Evolutionary conservation across 148 eudicot species (phyloP).

Genomic region (Vaccinium vitisidaea): DNA sequence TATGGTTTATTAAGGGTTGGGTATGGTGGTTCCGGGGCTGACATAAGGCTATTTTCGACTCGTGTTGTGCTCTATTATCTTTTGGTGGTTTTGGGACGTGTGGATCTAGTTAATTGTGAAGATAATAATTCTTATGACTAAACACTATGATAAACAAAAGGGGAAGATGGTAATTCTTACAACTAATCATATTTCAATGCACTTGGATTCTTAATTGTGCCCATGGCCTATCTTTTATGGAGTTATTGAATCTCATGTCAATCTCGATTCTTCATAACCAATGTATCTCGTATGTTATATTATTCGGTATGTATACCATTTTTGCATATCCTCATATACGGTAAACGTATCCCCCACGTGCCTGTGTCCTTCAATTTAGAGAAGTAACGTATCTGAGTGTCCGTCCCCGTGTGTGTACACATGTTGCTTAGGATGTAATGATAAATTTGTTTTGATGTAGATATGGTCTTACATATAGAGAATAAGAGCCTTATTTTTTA

Average conservation of each 20-base stretch:
- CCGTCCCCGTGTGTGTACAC: background rate
- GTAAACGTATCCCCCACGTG: background rate
- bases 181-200: background rate
- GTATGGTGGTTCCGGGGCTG: background rate
- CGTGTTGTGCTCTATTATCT: background rate
- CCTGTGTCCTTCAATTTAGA: background rate
- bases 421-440: background rate
- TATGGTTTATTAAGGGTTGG: background rate
- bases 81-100: background rate
- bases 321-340: background rate
- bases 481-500: background rate
- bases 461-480: background rate
- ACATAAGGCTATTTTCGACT: background rate
- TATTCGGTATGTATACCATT: background rate
- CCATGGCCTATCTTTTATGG: background rate
- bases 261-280: background rate
- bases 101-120: background rate
- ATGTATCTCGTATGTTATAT: background rate
- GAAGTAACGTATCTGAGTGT: background rate
- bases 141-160: no score
- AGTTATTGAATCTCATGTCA: background rate
- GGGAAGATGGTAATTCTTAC: background rate
- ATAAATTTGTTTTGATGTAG: background rate
- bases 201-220: background rate
- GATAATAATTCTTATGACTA: background rate